Conservation (phyloP, 2,329 filamentous ascomycete genomes). For the Onygenales sp. region DNA sequence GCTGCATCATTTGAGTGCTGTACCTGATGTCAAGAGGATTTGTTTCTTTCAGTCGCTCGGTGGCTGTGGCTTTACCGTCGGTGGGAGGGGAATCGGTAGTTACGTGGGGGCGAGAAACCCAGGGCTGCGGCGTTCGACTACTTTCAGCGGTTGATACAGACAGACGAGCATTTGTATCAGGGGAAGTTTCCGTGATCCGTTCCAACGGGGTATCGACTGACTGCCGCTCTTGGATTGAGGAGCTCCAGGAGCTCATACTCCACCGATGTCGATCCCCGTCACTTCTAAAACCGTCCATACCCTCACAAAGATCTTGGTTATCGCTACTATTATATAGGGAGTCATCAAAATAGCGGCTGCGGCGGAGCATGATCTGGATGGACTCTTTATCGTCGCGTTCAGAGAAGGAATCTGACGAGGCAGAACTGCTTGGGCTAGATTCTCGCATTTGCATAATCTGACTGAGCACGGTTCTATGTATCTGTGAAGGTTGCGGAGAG, state of each 20-base stretch:
- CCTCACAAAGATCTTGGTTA: slow-evolving; percentile 20
- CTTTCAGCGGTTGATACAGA: slow-evolving; percentile 2
- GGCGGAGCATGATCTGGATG: slow-evolving; percentile 46
- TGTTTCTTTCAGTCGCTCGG: background rate
- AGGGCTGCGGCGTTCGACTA: background rate
- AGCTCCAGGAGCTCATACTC: slow-evolving; percentile 38
- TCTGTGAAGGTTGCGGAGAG: slow-evolving; percentile 25
- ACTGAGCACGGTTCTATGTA: slow-evolving; percentile 35
- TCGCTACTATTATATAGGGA: slow-evolving; percentile 20
- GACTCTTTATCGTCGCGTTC: slow-evolving; percentile 42
- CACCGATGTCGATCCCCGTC: slow-evolving; percentile 22
- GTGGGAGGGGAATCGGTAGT: background rate
- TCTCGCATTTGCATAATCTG: slow-evolving; percentile 42
- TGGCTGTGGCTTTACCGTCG: background rate
- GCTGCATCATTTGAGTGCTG: slow-evolving; percentile 12
- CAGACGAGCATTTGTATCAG: slow-evolving; percentile 10
- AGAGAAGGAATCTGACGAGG: slow-evolving; percentile 24
- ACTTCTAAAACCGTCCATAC: slow-evolving; percentile 3
- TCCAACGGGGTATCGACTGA: slow-evolving; percentile 26
- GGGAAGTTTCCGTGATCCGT: slow-evolving; percentile 26
- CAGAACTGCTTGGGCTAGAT: slow-evolving; percentile 31
- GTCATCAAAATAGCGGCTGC: slow-evolving; percentile 33
- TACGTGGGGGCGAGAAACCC: background rate
- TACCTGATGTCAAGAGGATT: slow-evolving; percentile 2
- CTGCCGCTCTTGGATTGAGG: slow-evolving; percentile 28